phyloP scores from a whole-genome alignment of 192 early-diverging fungal species.

The Podila horticola region DNA sequence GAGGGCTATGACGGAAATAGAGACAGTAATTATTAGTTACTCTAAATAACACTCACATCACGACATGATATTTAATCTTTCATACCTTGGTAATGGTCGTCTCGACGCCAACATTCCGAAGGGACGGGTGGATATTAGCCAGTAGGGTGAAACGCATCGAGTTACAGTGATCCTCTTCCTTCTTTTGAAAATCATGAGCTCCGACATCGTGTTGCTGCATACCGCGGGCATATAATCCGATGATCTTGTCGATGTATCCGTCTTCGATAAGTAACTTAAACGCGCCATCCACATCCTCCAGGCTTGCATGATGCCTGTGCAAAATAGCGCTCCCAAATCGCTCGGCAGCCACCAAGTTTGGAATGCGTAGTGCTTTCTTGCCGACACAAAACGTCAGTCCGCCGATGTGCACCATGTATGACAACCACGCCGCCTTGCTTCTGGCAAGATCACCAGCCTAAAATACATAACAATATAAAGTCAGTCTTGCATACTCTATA shows the following conservation, averaged over 20 bases:
- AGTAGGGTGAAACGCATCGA: conserved; percentile 33
- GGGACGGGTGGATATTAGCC: conserved; percentile 33
- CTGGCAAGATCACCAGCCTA: conserved; percentile 16
- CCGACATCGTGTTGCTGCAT: conserved; percentile 17
- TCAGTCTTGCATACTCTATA: neutral
- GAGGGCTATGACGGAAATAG: conserved; percentile 12
- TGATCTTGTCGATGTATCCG: conserved; percentile 16
- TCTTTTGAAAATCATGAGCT: conserved; percentile 14
- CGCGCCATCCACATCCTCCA: conserved; percentile 26
- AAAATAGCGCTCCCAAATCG: conserved; percentile 33
- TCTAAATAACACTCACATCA: conserved; percentile 16
- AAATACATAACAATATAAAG: conserved; percentile 21
- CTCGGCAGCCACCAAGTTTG: conserved; percentile 36
- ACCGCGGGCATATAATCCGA: conserved; percentile 18
- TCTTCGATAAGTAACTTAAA: conserved; percentile 12
- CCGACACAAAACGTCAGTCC: conserved; percentile 31
- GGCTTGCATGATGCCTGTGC: conserved; percentile 7
- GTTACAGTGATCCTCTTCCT: conserved; percentile 37
- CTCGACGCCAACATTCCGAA: conserved; percentile 29
- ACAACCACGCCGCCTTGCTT: conserved; percentile 37
- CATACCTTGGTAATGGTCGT: conserved; percentile 40
- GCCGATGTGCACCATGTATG: conserved; percentile 35
- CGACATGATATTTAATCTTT: conserved; percentile 10
- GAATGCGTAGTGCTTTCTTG: conserved; percentile 36
- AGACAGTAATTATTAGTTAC: conserved; percentile 14